Base-by-base conservation (phyloP, 1,284 basidiomycete genomes). In the Wolfiporia cocos region DNA sequence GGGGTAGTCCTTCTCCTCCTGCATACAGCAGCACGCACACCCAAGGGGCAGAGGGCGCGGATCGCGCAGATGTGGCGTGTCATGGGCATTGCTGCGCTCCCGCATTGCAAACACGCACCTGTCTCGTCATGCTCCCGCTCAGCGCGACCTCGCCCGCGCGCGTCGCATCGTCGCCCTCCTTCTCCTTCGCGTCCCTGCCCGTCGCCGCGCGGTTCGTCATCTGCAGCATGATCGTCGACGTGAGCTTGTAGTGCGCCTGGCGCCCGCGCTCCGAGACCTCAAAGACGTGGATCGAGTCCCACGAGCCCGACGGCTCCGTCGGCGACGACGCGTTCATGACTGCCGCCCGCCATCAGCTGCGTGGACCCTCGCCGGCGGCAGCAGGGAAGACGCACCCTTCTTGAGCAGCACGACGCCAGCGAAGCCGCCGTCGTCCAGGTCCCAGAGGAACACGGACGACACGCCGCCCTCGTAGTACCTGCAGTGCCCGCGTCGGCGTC, bases 281-380 rank as follows among this genome's bases (percentile, higher is more conserved):
- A 56, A 99, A 98, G 34, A 99, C 95, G 62, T 99, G 96, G 47
- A 99, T 91, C 3, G 93, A 96, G 63, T 99, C 94, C 96, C 96
- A 99, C 32, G 89, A 83, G 29, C 92, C 90, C 0, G 78, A 76
- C 3, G 83, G 81, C 52, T 85, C 83, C 37, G 69, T 68, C 9
- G 67, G 54, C 2, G 69, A 65, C 9, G 69, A 59, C 4, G 80
- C 75, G 18, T 65, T 73, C 68, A 88, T 73, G 7, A 70, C 85
- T 88, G 49, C n/a, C 33, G 19, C 26, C 7, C 9, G 9, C 7
- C 9, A 28, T 28, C 26, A 28, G 26, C 26, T 28, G 26, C 26
- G 14, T 28, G 26, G 26, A 9, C 9, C 7, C 7, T 28, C 26
- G 26, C 7, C 14, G 26, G 7, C 26, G 12, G n/a, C 6, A 7